phyloP scores from a whole-genome alignment of 169 alveolate species.

The Plasmodium fragile region DNA sequence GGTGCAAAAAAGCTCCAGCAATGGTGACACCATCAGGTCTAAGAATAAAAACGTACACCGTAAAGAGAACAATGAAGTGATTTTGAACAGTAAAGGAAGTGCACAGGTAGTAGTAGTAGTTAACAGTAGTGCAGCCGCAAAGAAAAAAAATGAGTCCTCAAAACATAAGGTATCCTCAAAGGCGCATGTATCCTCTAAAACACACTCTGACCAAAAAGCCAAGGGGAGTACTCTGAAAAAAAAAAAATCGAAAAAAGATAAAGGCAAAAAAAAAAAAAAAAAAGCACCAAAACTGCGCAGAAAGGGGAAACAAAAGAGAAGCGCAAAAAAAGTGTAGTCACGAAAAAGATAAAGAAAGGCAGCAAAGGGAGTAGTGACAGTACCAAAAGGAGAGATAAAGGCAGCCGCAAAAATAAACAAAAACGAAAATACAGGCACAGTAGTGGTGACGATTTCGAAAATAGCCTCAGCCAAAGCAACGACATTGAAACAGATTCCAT shows the following conservation, averaged over 20 bases:
- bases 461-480: slow-evolving; percentile 5
- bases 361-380: background rate
- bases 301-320: background rate
- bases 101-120: background rate
- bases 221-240: background rate
- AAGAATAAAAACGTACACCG: background rate
- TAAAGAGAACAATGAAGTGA: background rate
- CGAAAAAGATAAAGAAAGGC: slow-evolving; percentile 7
- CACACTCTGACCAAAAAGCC: background rate
- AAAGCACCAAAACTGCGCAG: background rate
- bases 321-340: background rate
- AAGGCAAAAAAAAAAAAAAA: background rate
- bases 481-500: slow-evolving; percentile 78
- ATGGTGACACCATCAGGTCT: background rate
- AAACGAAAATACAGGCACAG: background rate
- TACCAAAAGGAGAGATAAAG: background rate
- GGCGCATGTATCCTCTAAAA: background rate
- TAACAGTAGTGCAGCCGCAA: background rate
- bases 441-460: slow-evolving; percentile 5
- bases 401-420: background rate
- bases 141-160: background rate
- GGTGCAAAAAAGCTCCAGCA: background rate
- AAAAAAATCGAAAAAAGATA: background rate
- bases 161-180: background rate
- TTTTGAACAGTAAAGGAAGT: background rate